A percentile compares a stretch with the other conserved stretches of the same genome.
phyloP scores from a whole-genome alignment of 306 rosid species.

The Macrotyloma uniflorum region DNA sequence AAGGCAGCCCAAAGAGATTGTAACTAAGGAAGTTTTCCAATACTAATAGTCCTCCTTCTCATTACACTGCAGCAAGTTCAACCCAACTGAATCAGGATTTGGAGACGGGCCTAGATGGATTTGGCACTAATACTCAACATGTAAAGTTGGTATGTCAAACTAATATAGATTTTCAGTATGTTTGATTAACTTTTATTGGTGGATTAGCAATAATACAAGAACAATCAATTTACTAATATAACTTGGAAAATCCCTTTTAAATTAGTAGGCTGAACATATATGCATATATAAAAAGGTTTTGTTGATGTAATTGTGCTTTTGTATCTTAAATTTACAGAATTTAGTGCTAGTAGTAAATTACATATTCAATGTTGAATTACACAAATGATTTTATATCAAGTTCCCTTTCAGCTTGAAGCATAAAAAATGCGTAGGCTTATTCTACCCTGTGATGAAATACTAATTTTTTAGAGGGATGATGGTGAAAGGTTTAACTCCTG shows the following conservation, averaged over 20 bases:
- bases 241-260: conserved; percentile 8
- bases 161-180: not conserved
- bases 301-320: conserved; percentile 29
- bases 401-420: not conserved
- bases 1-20: not conserved
- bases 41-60: conserved; percentile 23
- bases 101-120: conserved; percentile 22
- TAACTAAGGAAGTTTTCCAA: not conserved
- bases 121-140: conserved; percentile 14
- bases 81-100: conserved; percentile 32
- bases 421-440: not conserved
- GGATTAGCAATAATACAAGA: conserved; percentile 2
- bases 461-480: not conserved
- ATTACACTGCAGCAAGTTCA: conserved; percentile 39
- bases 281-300: not conserved
- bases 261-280: not conserved
- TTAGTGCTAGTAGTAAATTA: not conserved
- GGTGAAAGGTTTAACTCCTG: not conserved
- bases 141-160: conserved; percentile 40
- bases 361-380: conserved; percentile 20
- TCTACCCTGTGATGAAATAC: not conserved
- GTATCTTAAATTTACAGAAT: not conserved
- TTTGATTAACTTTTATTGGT: conserved; percentile 26
- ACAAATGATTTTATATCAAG: not conserved
- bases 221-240: conserved; percentile 10